phyloP scores from a whole-genome alignment of 352 stramenopile species.

The Phytophthora rubi region DNA sequence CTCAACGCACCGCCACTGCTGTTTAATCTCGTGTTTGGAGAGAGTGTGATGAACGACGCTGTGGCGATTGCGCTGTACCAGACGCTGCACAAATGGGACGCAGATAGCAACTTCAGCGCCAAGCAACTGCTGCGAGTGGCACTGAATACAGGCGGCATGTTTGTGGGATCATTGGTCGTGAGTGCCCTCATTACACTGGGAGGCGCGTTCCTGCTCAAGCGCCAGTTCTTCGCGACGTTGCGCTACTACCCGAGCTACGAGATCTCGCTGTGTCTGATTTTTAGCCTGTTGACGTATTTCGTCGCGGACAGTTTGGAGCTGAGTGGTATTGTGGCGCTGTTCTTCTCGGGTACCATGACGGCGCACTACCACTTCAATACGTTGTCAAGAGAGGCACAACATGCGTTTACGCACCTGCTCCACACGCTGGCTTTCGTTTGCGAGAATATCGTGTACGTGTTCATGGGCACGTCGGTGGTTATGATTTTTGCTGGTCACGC shows the following conservation, averaged over 20 bases:
- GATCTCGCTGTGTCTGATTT: conserved; percentile 88
- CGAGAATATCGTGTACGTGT: conserved; percentile 87
- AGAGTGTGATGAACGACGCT: conserved; percentile 95
- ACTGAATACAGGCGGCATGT: conserved; percentile 78
- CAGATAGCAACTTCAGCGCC: conserved; percentile 67
- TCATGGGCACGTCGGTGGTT: conserved; percentile 87
- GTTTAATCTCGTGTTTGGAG: conserved; percentile 96
- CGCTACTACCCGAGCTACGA: conserved; percentile 87
- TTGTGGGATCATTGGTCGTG: conserved; percentile 77
- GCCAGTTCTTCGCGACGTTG: conserved; percentile 70
- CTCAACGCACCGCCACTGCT: conserved; percentile 86
- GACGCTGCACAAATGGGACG: conserved; percentile 90
- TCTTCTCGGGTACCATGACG: conserved; percentile 93
- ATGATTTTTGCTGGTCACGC: conserved; percentile 82
- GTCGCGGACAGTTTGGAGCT: conserved; percentile 79
- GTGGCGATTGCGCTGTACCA: conserved; percentile 95
- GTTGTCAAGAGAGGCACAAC: conserved; percentile 80
- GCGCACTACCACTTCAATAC: conserved; percentile 90
- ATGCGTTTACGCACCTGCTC: conserved; percentile 86
- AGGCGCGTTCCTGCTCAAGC: conserved; percentile 82
- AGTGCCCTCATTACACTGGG: conserved; percentile 73
- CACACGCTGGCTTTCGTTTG: conserved; percentile 84
- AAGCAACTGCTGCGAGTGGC: conserved; percentile 70
- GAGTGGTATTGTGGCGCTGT: conserved; percentile 94
- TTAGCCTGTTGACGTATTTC: conserved; percentile 88